Evolutionary conservation across 2,329 filamentous ascomycete genomes (phyloP).

Genomic region (Immersiporthe knoxdaviesiana): DNA sequence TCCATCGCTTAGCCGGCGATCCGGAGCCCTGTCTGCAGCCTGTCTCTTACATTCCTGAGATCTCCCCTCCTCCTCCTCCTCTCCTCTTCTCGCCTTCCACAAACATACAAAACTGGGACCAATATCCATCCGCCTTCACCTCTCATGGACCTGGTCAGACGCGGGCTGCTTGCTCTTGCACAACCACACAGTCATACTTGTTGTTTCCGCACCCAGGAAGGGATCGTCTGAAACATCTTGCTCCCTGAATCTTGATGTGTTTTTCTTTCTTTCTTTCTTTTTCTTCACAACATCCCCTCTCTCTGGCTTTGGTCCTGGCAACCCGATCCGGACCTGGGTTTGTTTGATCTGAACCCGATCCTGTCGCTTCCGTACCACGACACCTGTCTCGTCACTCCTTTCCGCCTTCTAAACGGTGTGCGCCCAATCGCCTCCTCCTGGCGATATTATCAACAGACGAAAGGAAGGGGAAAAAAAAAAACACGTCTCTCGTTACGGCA

Average conservation of each 20-base stretch:
- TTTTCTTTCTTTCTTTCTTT: too few relatives aligned
- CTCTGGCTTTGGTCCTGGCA: background rate
- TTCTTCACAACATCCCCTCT: constrained; percentile 17
- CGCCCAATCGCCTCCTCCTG: constrained; percentile 11
- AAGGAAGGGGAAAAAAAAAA: background rate
- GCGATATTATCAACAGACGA: background rate
- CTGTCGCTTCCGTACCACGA: constrained; percentile 25
- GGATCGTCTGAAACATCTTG: constrained; percentile 7
- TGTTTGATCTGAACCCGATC: constrained; percentile 12
- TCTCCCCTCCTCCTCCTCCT: background rate
- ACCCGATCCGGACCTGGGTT: constrained; percentile 16
- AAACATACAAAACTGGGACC: too few relatives aligned
- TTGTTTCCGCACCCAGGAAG: background rate
- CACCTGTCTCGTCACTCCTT: constrained; percentile 24
- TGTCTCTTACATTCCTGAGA: background rate
- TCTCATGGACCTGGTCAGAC: constrained; percentile 26
- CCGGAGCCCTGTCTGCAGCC: background rate
- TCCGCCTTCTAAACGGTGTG: background rate
- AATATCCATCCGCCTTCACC: constrained; percentile 3
- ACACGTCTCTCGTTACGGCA: constrained; percentile 16
- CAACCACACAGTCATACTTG: constrained; percentile 16
- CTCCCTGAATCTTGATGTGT: background rate
- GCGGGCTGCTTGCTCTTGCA: constrained; percentile 19
- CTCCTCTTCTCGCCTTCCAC: constrained; percentile 9
- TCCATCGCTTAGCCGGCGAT: background rate